These are phyloP conservation scores for Pleurotus eryngii DNA, from an alignment of 768 basidiomycete genomes.

Conservation along the genomic window DNA sequence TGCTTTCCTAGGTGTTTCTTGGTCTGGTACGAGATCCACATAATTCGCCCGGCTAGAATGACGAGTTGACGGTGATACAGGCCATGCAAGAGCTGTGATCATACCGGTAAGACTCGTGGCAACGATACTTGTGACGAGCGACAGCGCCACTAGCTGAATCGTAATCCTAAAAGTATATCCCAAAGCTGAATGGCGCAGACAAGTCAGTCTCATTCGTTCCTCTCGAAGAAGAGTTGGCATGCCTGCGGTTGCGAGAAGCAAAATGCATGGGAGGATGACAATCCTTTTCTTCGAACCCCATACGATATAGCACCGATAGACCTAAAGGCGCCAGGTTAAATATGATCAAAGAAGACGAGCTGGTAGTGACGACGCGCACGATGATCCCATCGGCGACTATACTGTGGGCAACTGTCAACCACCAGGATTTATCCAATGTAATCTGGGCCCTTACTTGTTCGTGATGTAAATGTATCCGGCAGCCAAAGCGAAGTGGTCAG, in stretches of 20 bases:
- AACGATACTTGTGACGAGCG: neutral
- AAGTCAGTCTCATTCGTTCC: neutral
- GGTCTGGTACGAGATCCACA: neutral
- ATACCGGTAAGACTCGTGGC: neutral
- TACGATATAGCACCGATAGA: constrained; percentile 19
- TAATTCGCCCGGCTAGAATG: neutral
- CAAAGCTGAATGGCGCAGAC: constrained; percentile 4
- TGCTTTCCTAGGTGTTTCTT: constrained; percentile 2
- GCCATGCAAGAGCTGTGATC: neutral
- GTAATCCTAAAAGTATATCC: constrained; percentile 15
- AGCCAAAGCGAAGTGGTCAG: neutral
- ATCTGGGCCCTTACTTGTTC: neutral
- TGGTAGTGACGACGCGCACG: neutral
- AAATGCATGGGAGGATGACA: constrained; percentile 11
- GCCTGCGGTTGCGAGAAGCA: constrained; percentile 15
- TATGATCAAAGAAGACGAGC: neutral
- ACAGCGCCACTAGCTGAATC: neutral
- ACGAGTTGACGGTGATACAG: no score
- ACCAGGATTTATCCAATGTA: neutral
- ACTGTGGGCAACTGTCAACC: neutral
- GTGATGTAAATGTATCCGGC: constrained; percentile 1
- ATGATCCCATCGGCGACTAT: constrained; percentile 1
- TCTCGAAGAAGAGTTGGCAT: neutral
- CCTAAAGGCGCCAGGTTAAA: neutral
- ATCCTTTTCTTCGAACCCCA: constrained; percentile 14